phyloP scores from a whole-genome alignment of 495 filamentous ascomycete genomes.

The Penicillium atrosanguineum region DNA sequence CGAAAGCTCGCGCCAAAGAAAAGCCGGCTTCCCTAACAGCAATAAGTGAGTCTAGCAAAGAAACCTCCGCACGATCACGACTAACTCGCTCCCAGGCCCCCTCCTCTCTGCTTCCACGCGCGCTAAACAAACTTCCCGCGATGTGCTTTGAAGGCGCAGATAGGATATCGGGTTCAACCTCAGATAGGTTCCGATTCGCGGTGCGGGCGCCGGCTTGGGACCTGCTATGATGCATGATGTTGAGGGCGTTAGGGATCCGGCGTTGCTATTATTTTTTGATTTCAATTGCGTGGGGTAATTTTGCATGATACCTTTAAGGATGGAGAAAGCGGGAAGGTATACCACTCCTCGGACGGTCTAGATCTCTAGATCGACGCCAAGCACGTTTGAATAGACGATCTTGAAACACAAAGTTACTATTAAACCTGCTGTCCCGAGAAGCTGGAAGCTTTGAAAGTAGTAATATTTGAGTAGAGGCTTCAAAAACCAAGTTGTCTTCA shows the following conservation, averaged over 20 bases:
- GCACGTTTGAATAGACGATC: not conserved
- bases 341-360: not conserved
- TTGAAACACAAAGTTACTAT: not conserved
- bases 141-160: not conserved
- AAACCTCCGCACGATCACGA: not conserved
- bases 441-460: not conserved
- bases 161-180: not conserved
- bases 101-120: constrained; percentile 49
- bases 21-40: constrained; percentile 31
- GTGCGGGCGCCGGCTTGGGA: constrained; percentile 18
- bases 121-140: constrained; percentile 22
- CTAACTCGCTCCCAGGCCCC: constrained; percentile 6
- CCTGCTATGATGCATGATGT: constrained; percentile 11
- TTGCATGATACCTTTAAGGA: not conserved
- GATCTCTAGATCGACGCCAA: not conserved
- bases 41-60: constrained; percentile 34
- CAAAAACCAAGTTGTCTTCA: too few relatives aligned
- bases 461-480: not conserved
- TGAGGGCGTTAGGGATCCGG: constrained; percentile 10
- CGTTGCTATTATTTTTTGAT: constrained; percentile 11
- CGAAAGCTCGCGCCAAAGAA: constrained; percentile 42
- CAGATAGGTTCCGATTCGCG: constrained; percentile 1
- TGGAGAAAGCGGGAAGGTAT: not conserved
- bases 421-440: not conserved
- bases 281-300: constrained; percentile 1